Evolutionary conservation across 345 rosid species (phyloP), one percentile per base, ranked within the genome.

Genomic region (Abelmoschus esculentus): DNA sequence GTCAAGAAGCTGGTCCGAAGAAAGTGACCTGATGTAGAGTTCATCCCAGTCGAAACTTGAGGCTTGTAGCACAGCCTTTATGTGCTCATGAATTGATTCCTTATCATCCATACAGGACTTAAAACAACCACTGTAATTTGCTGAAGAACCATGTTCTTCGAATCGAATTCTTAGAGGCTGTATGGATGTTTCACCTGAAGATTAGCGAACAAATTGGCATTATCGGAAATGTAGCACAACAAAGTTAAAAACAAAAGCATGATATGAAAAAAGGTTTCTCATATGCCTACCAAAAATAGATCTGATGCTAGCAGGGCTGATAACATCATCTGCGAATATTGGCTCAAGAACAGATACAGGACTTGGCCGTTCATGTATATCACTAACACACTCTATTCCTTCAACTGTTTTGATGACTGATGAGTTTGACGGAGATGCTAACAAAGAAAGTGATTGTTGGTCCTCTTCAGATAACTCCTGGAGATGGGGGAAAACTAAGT

Each of bases 321-420:
- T 56, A 42, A 87, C 96, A 72, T 88, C 93, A 70, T 88, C 97
- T 1, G 72, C 63, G 69, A 82, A 93, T 69, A 80, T 18, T 42
- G 87, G 86, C 76, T 93, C 98, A 73, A 91, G 91, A 70, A 93
- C 98, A 77, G 97, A 93, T 60, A 89, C 85, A 8, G 97, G 98
- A 83, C 96, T 93, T 72, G 87, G 86, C 47, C 85, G 87, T 34
- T 86, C 97, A 28, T 71, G 71, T 3, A 82, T 66, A 18, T 89
- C 90, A 46, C 69, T 56, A 40, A 76, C 70, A 66, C 72, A 69
- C 54, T 82, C 92, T 22, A 70, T 83, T 78, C 83, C 81, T 50
- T 84, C 86, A 22, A 73, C 75, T 75, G 78, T 80, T 74, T 66
- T 81, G 50, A 59, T 38, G 18, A 65, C 73, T 3, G 80, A 69